These are phyloP conservation scores for Clitocybe nebularis DNA, from an alignment of 1,284 basidiomycete genomes.

Conservation along the genomic window DNA sequence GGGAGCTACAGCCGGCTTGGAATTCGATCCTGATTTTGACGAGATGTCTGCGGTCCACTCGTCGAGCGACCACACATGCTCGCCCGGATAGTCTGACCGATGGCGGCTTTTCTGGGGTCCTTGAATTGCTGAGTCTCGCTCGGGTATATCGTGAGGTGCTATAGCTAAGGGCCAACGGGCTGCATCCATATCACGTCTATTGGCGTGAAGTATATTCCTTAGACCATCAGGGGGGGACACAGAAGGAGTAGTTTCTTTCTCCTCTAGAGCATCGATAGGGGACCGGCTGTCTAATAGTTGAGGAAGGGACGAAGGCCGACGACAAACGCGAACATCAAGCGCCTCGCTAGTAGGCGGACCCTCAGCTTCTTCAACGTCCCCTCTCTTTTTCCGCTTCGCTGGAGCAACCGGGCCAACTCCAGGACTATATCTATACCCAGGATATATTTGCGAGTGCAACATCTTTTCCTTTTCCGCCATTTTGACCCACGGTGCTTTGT, in stretches of 20 bases:
- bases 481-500: conserved; percentile 46
- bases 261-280: neutral
- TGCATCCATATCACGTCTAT: no score
- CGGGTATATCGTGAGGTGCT: no score
- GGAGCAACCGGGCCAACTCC: conserved; percentile 6
- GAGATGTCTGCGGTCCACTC: neutral
- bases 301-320: neutral
- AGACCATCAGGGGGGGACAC: no score
- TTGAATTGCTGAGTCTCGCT: neutral
- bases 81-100: neutral
- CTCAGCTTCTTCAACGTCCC: conserved; percentile 10
- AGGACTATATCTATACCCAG: conserved; percentile 43
- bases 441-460: conserved; percentile 39
- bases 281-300: neutral
- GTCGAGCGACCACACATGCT: neutral
- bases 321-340: neutral
- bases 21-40: neutral
- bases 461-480: conserved; percentile 49
- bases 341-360: conserved; percentile 9
- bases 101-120: neutral
- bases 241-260: neutral
- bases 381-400: conserved; percentile 12
- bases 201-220: no score
- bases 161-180: no score
- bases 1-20: neutral